Evolutionary conservation across 305 asterid species (phyloP).

Genomic region (Fraxinus nigra): DNA sequence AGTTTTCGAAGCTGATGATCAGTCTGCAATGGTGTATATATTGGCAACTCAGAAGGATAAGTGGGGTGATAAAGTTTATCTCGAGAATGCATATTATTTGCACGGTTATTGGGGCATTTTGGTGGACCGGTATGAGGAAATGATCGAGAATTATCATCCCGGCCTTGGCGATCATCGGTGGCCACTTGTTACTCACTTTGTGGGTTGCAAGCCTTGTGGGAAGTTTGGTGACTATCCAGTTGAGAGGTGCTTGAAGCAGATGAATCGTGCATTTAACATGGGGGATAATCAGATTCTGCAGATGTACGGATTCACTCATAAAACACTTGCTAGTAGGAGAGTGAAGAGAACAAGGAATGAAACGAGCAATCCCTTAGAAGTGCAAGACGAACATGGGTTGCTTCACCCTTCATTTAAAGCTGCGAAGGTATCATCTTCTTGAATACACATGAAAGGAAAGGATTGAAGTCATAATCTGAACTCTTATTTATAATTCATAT

Average conservation of each 20-base stretch:
- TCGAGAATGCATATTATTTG: slow-evolving; percentile 25
- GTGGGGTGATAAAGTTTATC: slow-evolving; percentile 34
- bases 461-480: background rate
- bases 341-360: slow-evolving; percentile 49
- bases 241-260: slow-evolving; percentile 54
- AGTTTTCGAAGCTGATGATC: background rate
- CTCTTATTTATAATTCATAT: slow-evolving; percentile 1
- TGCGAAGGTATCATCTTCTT: slow-evolving; percentile 26
- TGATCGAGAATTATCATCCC: slow-evolving; percentile 50
- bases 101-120: slow-evolving; percentile 60
- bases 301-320: slow-evolving; percentile 50
- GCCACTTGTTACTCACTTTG: slow-evolving; percentile 61
- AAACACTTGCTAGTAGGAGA: slow-evolving; percentile 38
- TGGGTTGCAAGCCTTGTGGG: slow-evolving; percentile 61
- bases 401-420: slow-evolving; percentile 50
- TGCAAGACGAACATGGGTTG: slow-evolving; percentile 40
- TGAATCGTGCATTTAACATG: slow-evolving; percentile 57
- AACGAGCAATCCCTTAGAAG: slow-evolving; percentile 43
- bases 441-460: slow-evolving; percentile 4
- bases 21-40: slow-evolving; percentile 44
- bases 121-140: slow-evolving; percentile 51
- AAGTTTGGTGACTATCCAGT: slow-evolving; percentile 51
- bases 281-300: slow-evolving; percentile 57
- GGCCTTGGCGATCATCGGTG: slow-evolving; percentile 53
- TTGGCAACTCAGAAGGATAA: slow-evolving; percentile 48